phyloP scores from a whole-genome alignment of 352 stramenopile genomes.

The Globisporangium spiculum region DNA sequence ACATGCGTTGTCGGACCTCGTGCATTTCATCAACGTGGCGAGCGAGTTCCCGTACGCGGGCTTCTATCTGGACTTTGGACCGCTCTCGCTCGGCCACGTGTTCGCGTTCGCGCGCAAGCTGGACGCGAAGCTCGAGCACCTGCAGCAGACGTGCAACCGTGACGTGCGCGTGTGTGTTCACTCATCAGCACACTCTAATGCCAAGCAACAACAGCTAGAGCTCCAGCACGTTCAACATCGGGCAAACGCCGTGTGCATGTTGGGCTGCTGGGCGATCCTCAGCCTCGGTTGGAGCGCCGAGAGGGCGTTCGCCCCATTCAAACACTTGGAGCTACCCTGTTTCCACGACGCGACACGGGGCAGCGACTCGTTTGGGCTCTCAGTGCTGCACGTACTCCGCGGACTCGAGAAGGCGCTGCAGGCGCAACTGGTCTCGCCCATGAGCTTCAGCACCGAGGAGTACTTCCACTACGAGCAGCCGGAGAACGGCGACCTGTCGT shows the following conservation, averaged over 20 bases:
- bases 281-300: conserved; percentile 48
- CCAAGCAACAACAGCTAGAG: background rate
- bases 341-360: conserved; percentile 35
- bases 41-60: conserved; percentile 88
- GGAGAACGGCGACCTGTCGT: conserved; percentile 30
- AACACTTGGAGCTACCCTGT: conserved; percentile 22
- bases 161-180: conserved; percentile 71
- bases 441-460: conserved; percentile 16
- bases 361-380: conserved; percentile 26
- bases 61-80: conserved; percentile 96
- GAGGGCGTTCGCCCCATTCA: conserved; percentile 56
- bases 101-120: conserved; percentile 83
- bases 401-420: conserved; percentile 48
- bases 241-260: conserved; percentile 88
- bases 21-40: conserved; percentile 28
- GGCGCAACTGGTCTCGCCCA: conserved; percentile 84
- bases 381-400: conserved; percentile 26
- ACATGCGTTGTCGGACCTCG: background rate
- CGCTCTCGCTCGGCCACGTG: conserved; percentile 90
- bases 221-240: conserved; percentile 45
- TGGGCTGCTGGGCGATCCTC: conserved; percentile 79
- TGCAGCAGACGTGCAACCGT: conserved; percentile 14
- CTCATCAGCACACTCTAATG: background rate
- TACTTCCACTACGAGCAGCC: conserved; percentile 23
- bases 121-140: conserved; percentile 52